Evolutionary conservation across 768 basidiomycete genomes (phyloP), one percentile per base, ranked within the genome.

Genomic region (Coprinellus aureogranulatus): DNA sequence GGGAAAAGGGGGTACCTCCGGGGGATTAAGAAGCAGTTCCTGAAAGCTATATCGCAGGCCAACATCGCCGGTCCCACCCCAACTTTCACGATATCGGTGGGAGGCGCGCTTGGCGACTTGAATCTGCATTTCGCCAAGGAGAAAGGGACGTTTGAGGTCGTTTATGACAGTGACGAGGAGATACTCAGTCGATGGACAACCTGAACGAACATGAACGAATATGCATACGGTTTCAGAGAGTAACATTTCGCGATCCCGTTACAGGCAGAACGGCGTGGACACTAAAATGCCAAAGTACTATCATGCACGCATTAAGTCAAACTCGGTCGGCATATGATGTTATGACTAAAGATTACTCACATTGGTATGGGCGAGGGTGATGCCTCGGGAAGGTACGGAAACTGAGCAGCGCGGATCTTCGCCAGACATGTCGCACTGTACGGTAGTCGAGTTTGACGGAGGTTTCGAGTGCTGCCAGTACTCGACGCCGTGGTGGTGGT

Each of bases 401-500:
- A 77, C 75, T 18, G 81, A 82, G 64, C 81, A 82, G 42, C 61
- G 67, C 1, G 73, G 71, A 58, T 84, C 82, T 65, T 84, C 81
- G 3, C 81, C 82, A 37, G 76, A 69, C 0, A 70, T 64, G 34
- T 73, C 68, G 59, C 81, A 83, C 59, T 73, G 69, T 4, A 72
- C 61, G 0, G 77, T 80, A 4, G 73, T 82, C 14, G 72, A 68
- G 27, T 71, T 66, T 4, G 73, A 74, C 0, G 75, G 51, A 4
- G 82, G 82, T 40, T 77, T 75, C 4, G 61, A 63, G 31, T 72
- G 70, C 61, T 78, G 75, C 81, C 81, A 83, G 58, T 81, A 81
- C 63, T 82, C 81, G 48, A 81, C 64, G 0, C 81, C 82, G 57
- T 83, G 81, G 55, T 85, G 83, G 54, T 75, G 76, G 65, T 83